phyloP scores from a whole-genome alignment of 371 early-diverging fungal species.

The Coelomomyces lativittatus region DNA sequence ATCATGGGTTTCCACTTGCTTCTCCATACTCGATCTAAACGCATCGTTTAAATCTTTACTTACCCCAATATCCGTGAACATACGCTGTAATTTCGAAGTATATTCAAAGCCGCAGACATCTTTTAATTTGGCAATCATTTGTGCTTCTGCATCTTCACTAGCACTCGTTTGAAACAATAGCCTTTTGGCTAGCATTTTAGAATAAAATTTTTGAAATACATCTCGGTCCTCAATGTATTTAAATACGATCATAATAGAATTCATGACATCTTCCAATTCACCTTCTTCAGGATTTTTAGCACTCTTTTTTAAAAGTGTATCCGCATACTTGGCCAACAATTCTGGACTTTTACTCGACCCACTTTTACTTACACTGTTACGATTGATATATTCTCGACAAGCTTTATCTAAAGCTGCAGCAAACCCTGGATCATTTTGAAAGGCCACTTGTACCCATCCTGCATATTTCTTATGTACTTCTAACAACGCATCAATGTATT shows the following conservation, averaged over 20 bases:
- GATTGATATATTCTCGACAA: slow-evolving; percentile 77
- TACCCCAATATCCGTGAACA: slow-evolving; percentile 77
- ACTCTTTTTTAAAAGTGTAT: slow-evolving; percentile 64
- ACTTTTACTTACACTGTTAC: slow-evolving; percentile 58
- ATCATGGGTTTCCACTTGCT: slow-evolving; percentile 15
- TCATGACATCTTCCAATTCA: slow-evolving; percentile 65
- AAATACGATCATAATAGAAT: slow-evolving; percentile 45
- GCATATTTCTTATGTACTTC: slow-evolving; percentile 62
- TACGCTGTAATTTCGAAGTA: slow-evolving; percentile 68
- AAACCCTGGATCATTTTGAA: slow-evolving; percentile 71
- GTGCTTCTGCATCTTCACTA: slow-evolving; percentile 12
- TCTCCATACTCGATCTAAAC: too few species aligned
- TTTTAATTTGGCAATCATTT: slow-evolving; percentile 16
- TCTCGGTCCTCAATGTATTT: slow-evolving; percentile 41
- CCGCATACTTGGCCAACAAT: slow-evolving; percentile 65
- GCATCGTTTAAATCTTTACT: slow-evolving; percentile 62
- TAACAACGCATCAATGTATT: slow-evolving; percentile 62
- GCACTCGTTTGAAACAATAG: slow-evolving; percentile 14
- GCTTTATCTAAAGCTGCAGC: slow-evolving; percentile 78
- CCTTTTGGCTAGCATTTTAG: slow-evolving; percentile 22
- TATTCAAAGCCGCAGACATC: slow-evolving; percentile 84
- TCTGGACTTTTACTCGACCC: slow-evolving; percentile 60
- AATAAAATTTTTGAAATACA: slow-evolving; percentile 39
- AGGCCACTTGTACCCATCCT: slow-evolving; percentile 50
- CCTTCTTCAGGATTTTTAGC: slow-evolving; percentile 61